Base-by-base conservation (phyloP, 2,329 filamentous ascomycete genomes). In the Fusarium sp. region DNA sequence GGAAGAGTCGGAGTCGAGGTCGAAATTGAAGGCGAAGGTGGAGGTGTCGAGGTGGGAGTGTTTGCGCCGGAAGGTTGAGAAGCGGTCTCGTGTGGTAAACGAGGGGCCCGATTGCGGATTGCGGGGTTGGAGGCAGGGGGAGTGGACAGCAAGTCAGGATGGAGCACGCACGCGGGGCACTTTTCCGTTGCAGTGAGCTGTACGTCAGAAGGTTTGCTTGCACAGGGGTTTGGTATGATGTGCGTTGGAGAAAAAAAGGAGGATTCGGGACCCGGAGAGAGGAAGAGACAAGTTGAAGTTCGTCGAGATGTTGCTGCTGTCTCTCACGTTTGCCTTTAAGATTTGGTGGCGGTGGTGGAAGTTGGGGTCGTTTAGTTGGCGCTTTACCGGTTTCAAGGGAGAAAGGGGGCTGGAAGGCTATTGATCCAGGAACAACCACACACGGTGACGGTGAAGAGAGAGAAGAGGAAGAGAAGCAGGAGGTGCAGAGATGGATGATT, bases 71-170 rank as follows among this genome's bases (percentile, higher is more conserved):
- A 60, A 54, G 50, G 57, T 67, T 60, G 51, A 64, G 60, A 66
- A 60, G 65, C 52, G 65, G 63, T 70, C 52, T 70, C 60, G 62
- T 70, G 67, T 58, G 61, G 66, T 72, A 44, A 41, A 64, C 47
- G 58, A 71, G 71, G 71, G 68, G 60, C 73, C 60, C 62, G 68
- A 71, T 72, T 68, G 40, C 65, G 68, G 68, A 70, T 70, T 71
- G 73, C 73, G 73, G 73, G 73, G 73, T 75, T 71, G 65, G n/a
- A 59, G 59, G 46, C 43, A 65, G 65, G 67, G 39, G n/a, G 40
- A 51, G 60, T 54, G 23, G 30, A 44, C 54, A 61, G 62, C 41
- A 61, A 54, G 63, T 62, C 23, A 62, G 59, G 57, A 59, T 41
- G 30, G 47, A 61, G 61, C 48, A 56, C 52, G 61, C 48, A 56